These are phyloP conservation scores for Xylaria digitata DNA, from an alignment of 2,329 filamentous ascomycete genomes.

Conservation along the genomic window DNA sequence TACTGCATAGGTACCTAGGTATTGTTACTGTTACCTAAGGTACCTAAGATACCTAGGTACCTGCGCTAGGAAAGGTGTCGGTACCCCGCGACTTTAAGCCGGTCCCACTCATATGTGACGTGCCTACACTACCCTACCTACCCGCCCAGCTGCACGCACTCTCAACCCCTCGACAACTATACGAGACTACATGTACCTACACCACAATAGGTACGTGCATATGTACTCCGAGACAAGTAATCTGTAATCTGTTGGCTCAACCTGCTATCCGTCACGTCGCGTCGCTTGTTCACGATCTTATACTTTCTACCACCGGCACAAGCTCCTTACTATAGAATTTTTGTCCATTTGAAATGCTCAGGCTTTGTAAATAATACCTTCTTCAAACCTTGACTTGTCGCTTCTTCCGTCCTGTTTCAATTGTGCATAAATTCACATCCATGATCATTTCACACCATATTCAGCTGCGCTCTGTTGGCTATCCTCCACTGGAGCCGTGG, in stretches of 20 bases:
- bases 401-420: conserved; percentile 1
- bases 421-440: conserved; percentile 35
- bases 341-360: conserved; percentile 3
- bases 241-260: neutral
- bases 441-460: conserved; percentile 43
- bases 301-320: neutral
- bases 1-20: neutral
- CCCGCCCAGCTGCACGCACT: neutral
- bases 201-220: no score
- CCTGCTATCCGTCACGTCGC: conserved; percentile 9
- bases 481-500: conserved; percentile 55
- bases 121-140: conserved; percentile 1
- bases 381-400: conserved; percentile 3
- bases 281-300: neutral
- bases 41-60: no score
- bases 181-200: no score
- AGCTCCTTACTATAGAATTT: neutral
- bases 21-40: no score
- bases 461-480: conserved; percentile 41
- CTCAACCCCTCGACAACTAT: no score
- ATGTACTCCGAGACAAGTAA: neutral
- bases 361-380: neutral
- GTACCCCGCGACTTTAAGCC: conserved; percentile 31
- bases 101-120: conserved; percentile 35
- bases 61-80: neutral